A percentile compares a stretch with the other conserved stretches of the same genome.
Evolutionary conservation across 495 filamentous ascomycete genomes (phyloP).

Genomic region (Penicillium silybi): DNA sequence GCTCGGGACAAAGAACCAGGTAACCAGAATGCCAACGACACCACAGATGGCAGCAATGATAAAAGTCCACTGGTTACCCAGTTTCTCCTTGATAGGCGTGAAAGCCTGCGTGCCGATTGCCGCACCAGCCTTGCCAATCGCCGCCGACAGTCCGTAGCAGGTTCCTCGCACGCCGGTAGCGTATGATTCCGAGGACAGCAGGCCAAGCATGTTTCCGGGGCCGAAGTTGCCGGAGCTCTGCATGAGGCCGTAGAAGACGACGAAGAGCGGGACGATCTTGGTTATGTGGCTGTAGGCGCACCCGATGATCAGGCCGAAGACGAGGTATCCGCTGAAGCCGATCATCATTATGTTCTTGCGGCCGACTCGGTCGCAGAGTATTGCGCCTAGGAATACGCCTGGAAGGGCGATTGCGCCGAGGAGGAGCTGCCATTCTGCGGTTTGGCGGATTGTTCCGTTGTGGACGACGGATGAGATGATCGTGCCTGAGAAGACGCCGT

Average conservation of each 20-base stretch:
- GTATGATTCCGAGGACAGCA: slow-evolving; percentile 48
- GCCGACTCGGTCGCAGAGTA: slow-evolving; percentile 43
- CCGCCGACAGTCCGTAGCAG: slow-evolving; percentile 51
- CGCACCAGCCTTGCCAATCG: slow-evolving; percentile 49
- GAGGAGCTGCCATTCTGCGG: slow-evolving; percentile 48
- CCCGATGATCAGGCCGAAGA: slow-evolving; percentile 52
- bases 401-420: slow-evolving; percentile 44
- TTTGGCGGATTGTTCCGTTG: slow-evolving; percentile 32
- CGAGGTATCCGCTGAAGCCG: slow-evolving; percentile 47
- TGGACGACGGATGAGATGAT: slow-evolving; percentile 44
- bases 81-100: slow-evolving; percentile 37
- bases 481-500: slow-evolving; percentile 47
- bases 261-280: slow-evolving; percentile 49
- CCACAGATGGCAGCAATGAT: slow-evolving; percentile 52
- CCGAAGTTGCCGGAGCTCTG: slow-evolving; percentile 49
- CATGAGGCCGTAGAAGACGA: slow-evolving; percentile 54
- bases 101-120: slow-evolving; percentile 52
- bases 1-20: slow-evolving; percentile 49
- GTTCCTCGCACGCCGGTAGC: slow-evolving; percentile 49
- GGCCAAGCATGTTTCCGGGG: slow-evolving; percentile 49
- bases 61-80: slow-evolving; percentile 51
- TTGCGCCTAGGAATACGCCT: slow-evolving; percentile 48
- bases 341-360: slow-evolving; percentile 53
- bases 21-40: slow-evolving; percentile 47
- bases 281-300: slow-evolving; percentile 44